phyloP scores from a whole-genome alignment of 257 asterid genomes.

The Euphrasia confusa region DNA sequence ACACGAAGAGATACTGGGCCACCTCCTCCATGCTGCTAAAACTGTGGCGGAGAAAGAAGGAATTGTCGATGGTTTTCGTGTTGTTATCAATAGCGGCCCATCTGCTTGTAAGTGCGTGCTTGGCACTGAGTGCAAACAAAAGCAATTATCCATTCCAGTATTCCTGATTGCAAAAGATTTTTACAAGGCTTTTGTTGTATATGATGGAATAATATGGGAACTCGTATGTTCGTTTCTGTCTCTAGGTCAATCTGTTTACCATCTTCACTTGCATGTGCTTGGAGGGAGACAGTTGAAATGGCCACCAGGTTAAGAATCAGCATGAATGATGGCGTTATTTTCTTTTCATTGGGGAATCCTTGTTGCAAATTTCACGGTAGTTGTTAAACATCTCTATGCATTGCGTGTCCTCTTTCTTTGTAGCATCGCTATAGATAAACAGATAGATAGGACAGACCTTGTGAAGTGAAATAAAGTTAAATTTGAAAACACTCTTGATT shows the following conservation, averaged over 20 bases:
- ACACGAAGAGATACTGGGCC: slow-evolving; percentile 80
- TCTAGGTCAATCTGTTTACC: slow-evolving; percentile 94
- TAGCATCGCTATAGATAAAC: not conserved
- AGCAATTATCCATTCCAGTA: not conserved
- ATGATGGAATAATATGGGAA: too few species aligned
- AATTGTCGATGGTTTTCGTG: slow-evolving; percentile 83
- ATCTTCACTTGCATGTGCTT: slow-evolving; percentile 92
- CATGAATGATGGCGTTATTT: slow-evolving; percentile 1
- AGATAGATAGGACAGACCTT: not conserved
- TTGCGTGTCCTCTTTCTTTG: slow-evolving; percentile 2
- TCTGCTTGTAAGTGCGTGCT: slow-evolving; percentile 59
- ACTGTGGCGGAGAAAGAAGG: slow-evolving; percentile 93
- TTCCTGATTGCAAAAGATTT: not conserved
- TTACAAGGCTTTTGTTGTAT: not conserved
- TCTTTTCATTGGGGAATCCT: not conserved
- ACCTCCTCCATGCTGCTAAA: slow-evolving; percentile 82
- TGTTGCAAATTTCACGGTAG: not conserved
- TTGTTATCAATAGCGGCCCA: slow-evolving; percentile 80
- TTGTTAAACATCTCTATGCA: not conserved
- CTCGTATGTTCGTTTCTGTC: not conserved
- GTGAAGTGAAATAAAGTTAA: not conserved
- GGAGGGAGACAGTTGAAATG: slow-evolving; percentile 84
- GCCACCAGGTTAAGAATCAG: slow-evolving; percentile 77
- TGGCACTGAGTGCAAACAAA: not conserved
- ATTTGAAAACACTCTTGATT: too few species aligned